Conservation (phyloP, 192 early-diverging fungal genomes). For the Haplosporangium gracile region DNA sequence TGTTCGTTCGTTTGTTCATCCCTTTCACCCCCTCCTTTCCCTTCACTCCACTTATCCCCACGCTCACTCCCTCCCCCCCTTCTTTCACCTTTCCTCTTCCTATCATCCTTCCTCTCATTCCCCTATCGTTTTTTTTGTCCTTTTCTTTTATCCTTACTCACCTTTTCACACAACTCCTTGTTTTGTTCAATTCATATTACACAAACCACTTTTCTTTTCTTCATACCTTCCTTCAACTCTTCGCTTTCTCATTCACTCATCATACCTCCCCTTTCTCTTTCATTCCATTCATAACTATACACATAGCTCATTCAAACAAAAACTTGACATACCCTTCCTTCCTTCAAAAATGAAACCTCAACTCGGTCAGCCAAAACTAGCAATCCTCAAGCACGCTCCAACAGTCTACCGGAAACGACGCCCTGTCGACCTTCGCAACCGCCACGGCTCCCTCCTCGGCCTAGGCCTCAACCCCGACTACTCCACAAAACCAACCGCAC, state of each 20-base stretch:
- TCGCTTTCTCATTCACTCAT: neutral
- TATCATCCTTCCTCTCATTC: slow-evolving; percentile 4
- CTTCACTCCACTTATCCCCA: neutral
- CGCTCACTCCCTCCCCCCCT: neutral
- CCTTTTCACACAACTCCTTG: neutral
- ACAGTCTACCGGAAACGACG: slow-evolving; percentile 50
- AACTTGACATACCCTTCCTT: neutral
- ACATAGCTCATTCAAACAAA: neutral
- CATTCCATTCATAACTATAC: neutral
- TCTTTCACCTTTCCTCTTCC: neutral
- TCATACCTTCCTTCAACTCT: neutral
- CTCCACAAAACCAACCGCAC: neutral
- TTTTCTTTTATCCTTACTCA: neutral
- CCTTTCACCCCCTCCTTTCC: slow-evolving; percentile 1
- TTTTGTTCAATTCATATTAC: neutral
- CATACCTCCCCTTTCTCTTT: neutral
- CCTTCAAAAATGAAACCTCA: slow-evolving; percentile 41
- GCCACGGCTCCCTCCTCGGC: slow-evolving; percentile 15
- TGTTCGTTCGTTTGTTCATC: neutral
- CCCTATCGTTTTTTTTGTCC: neutral
- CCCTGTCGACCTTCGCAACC: slow-evolving; percentile 31
- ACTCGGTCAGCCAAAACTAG: slow-evolving; percentile 39
- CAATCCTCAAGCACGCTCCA: slow-evolving; percentile 48
- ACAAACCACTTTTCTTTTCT: neutral
- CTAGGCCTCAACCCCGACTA: neutral